Base-by-base conservation (phyloP, 2,329 filamentous ascomycete genomes). In the Ciborinia camelliae region DNA sequence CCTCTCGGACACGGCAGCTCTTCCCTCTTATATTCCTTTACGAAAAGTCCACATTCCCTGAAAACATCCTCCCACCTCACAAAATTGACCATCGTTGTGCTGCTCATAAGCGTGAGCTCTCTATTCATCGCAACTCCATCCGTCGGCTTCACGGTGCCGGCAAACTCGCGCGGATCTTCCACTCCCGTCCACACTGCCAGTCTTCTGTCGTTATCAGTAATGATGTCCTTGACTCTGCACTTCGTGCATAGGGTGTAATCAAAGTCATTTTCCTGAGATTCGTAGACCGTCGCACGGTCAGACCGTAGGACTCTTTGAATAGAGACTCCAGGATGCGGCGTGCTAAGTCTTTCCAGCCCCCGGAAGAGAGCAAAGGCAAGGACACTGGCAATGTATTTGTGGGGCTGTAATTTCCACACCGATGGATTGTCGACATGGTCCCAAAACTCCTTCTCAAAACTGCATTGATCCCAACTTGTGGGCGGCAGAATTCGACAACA, bases 161-260 rank as follows among this genome's bases (percentile, higher is more conserved):
- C 14, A 5, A 6, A 23, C 6, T 4, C 12, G 7, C 23, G 14
- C 12, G n/a, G n/a, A n/a, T n/a, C n/a, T n/a, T n/a, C 20, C 18
- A 9, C 12, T 35, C 12, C 54, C 41, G 18, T 26, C 54, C 54
- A 58, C 12, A 14, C 28, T 30, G 45, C 41, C 47, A 15, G 41
- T 35, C 54, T 45, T n/a, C 54, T 43, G 28, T 41, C 54, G 14
- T 32, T 47, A 47, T 58, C 54, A 18, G 54, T 58, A 18, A 58
- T 30, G 41, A 58, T 26, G 2, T 18, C 41, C 39, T 26, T 35
- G 28, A 58, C n/a, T 45, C 54, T 45, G 28, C 54, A 58, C 32
- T 58, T 58, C 18, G 41, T n/a, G 54, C 54, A 58, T 10, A 47
- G 28, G 23, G 15, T 26, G 14, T 47, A 8, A 28, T 58, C 28